Evolutionary conservation across 495 filamentous ascomycete genomes (phyloP), one percentile per base, ranked within the genome.

Genomic region (Chlorociboria aeruginascens): DNA sequence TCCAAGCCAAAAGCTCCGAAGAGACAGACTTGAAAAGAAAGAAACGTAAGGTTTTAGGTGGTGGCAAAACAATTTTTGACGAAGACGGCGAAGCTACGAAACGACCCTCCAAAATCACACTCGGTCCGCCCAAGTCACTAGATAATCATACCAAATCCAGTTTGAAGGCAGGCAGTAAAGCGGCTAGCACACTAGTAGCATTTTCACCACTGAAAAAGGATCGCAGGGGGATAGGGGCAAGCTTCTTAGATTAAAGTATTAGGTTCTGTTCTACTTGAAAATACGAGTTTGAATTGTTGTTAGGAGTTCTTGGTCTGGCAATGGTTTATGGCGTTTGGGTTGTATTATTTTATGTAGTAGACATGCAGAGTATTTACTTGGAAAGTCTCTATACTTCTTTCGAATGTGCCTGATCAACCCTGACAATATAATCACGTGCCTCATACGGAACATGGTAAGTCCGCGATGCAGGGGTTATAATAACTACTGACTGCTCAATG

Each of bases 171-270:
- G 69, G 60, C 32, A 61, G 66, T 1, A 66, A 64, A 46, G 62
- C 59, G 6, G 41, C 45, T 47, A 33, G 59, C 56, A 33, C 60
- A 12, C 65, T 73, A 49, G 60, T 66, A 44, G 64, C 67, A 25
- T 93, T 95, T 61, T 86, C 82, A 33, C 89, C 89, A 6, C 63
- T 95, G 46, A 95, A 95, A 68, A 78, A 74, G 64, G 81, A 92
- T 53, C 78, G 77, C 55, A 82, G 75, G 60, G 64, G 52, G 13
- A 66, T 71, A 11, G 66, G 68, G 35, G 71, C 72, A 55, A 76
- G 72, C 51, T 74, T 77, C 50, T 59, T 76, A 48, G 71, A 60
- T 42, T 76, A 51, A 45, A n/a, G 9, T 3, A 29, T 38, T 17
- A 38, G 31, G 20, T 40, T n/a, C 31, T n/a, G 30, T 32, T 20